Evolutionary conservation across 306 rosid genomes (phyloP), one percentile per base, ranked within the genome.

Genomic region (Mimosa pudica): DNA sequence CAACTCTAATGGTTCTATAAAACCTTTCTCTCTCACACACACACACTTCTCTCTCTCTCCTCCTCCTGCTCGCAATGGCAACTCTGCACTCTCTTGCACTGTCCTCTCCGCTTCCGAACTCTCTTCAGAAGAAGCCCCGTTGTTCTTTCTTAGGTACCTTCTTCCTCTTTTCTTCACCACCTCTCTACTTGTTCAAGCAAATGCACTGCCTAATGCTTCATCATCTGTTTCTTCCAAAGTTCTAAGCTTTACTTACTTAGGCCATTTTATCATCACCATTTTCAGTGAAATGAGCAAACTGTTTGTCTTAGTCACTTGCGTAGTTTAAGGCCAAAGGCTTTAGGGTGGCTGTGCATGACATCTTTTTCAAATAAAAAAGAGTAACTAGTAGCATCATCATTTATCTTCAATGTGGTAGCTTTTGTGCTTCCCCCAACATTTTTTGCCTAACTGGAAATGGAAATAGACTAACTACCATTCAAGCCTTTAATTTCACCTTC

Each of bases 11-110:
- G n/a, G 49, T 10, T 33, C 17, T 2, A 20, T n/a, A 33, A 4
- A 52, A n/a, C 3, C 77, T 35, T 30, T 49, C 13, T 12, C 77
- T 48, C n/a, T n/a, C n/a, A n/a, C n/a, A n/a, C n/a, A n/a, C n/a
- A n/a, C n/a, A n/a, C 12, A 4, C 32, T 42, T 47, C 24, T 24
- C 30, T 24, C 16, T 1, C 16, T n/a, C 35, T 0, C n/a, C 74
- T 60, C 33, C 44, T n/a, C 8, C 45, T 24, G 6, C 45, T 7
- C 3, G 82, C 86, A 82, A 96, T 93, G 99, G 94, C 98, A 62
- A 66, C 96, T 79, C 77, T 96, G 73, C 94, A 89, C 60, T 88
- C 90, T 86, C 92, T 93, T 63, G 92, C 91, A n/a, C 80, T 88
- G 55, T 86, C 92, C 46, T 88, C 92, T 83, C 89, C 90, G 0